Percentiles rank a stretch among this genome's conserved stretches.
Evolutionary conservation across 202 grass and related monocot genomes (phyloP).

Genomic region (Cymbopogon flexuosus): DNA sequence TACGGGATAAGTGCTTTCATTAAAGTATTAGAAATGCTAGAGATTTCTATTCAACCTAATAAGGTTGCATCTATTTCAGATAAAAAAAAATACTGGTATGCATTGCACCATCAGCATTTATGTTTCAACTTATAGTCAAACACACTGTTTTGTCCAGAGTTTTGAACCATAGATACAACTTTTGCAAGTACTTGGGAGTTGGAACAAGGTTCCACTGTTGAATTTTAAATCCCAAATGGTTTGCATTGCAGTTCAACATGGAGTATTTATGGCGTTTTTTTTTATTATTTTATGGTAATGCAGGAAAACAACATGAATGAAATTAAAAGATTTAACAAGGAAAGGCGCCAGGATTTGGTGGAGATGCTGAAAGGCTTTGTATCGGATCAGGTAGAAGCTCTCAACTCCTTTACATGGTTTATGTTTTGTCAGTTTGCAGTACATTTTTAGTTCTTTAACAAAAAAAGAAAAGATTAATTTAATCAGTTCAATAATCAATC

Average conservation of each 20-base stretch:
- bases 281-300: constrained; percentile 18
- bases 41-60: constrained; percentile 10
- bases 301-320: constrained; percentile 91
- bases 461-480: neutral
- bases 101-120: neutral
- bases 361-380: constrained; percentile 88
- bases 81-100: neutral
- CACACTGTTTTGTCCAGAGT: neutral
- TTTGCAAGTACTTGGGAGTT: neutral
- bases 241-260: neutral
- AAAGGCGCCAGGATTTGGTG: constrained; percentile 61
- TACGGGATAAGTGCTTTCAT: neutral
- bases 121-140: neutral
- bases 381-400: constrained; percentile 62
- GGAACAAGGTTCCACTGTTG: constrained; percentile 8
- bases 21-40: neutral
- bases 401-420: constrained; percentile 9
- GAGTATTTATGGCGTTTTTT: neutral
- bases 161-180: neutral
- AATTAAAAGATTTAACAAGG: constrained; percentile 73
- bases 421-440: neutral
- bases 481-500: neutral
- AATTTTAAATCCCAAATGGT: neutral
- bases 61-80: neutral
- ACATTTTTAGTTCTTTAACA: constrained; percentile 4